Evolutionary conservation across 192 early-diverging fungal species (phyloP).

Genomic region (Podila minutissima): DNA sequence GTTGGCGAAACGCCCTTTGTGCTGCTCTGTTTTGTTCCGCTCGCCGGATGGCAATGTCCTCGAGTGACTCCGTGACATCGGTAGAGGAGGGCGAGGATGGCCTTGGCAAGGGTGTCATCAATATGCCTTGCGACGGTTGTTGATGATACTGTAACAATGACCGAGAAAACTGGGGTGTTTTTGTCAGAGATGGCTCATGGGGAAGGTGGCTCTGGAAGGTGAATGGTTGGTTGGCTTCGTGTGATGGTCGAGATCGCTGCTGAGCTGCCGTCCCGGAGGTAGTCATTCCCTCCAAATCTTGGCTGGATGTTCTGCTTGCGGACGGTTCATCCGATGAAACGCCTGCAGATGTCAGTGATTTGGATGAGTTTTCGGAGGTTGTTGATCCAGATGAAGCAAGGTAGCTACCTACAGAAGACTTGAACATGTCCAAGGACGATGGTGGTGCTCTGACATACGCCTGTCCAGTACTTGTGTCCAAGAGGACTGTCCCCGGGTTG

Average conservation of each 20-base stretch:
- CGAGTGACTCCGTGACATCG: neutral
- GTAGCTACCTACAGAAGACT: neutral
- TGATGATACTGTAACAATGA: too few species aligned
- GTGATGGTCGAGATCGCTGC: neutral
- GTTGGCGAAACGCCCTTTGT: constrained; percentile 89
- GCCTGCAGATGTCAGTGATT: neutral
- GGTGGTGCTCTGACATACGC: neutral
- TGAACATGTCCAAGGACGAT: constrained; percentile 6
- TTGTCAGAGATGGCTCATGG: too few species aligned
- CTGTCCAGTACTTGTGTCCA: neutral
- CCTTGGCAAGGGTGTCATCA: too few species aligned
- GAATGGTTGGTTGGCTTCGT: too few species aligned
- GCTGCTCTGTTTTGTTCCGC: constrained; percentile 92
- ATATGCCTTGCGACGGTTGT: too few species aligned
- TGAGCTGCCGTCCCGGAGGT: neutral
- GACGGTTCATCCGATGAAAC: neutral
- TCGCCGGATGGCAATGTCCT: constrained; percentile 60
- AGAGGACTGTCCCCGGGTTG: too few species aligned
- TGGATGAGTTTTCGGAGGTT: neutral
- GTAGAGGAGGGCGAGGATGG: too few species aligned
- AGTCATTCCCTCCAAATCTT: neutral
- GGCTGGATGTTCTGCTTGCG: neutral
- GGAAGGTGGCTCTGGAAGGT: neutral
- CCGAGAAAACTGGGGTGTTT: too few species aligned
- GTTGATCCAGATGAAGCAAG: constrained; percentile 1